Evolutionary conservation across 1,139 yeast genomes (phyloP), one percentile per base, ranked within the genome.

Genomic region (Geotrichum siamense): DNA sequence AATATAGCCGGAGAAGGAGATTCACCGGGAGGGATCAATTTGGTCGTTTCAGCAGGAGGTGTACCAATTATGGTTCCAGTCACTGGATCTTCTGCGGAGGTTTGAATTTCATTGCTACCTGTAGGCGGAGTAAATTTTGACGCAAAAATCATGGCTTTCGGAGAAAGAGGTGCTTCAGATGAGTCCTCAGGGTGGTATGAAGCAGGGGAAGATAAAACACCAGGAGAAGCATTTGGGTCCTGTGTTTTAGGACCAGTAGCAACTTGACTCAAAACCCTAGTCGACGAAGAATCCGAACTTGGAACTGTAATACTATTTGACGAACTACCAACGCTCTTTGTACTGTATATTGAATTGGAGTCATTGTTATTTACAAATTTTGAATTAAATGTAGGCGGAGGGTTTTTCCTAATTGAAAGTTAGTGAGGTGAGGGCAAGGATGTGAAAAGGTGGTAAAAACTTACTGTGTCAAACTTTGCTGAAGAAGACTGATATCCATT

Each of bases 81-180:
- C n/a, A n/a, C n/a, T n/a, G n/a, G n/a, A n/a, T n/a, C n/a, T n/a
- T n/a, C n/a, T n/a, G n/a, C n/a, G n/a, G n/a, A n/a, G n/a, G n/a
- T n/a, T 23, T 23, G 26, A 10, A 8, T 23, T 8, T 23, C 26
- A 23, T 23, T 10, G 10, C 9, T 8, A 8, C 9, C 6, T 10
- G 26, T 23, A 10, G 9, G 9, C 6, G 26, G 10, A 23, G 9
- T 8, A 20, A 30, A 41, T n/a, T n/a, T 15, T 5, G 45, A 37
- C 4, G 38, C 29, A 31, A 41, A 41, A 4, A 23, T 27, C 10
- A 39, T n/a, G 9, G 45, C 33, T 29, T 36, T 41, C 5, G 45
- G 33, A 8, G 41, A 41, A 3, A 36, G 13, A 3, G 38, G 26
- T 6, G 26, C 10, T 6, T 23, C 26, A 8, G 26, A 23, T 23